These are phyloP conservation scores for Phyllosticta paracitricarpa DNA, from an alignment of 2,329 filamentous ascomycete species.

Conservation along the genomic window DNA sequence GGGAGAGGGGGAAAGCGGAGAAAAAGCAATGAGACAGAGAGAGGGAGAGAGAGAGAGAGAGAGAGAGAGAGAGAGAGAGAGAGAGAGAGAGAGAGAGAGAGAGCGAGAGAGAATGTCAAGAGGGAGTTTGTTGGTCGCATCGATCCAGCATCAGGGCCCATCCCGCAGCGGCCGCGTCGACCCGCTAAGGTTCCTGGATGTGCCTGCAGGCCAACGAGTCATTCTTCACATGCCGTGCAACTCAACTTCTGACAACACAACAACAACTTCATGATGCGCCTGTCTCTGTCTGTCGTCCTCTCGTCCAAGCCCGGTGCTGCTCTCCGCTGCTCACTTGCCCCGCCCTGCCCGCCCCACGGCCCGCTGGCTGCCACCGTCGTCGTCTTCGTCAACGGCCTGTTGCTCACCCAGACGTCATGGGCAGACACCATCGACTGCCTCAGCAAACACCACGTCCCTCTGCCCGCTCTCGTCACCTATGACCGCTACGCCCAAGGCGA, in stretches of 20 bases:
- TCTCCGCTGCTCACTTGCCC: constrained; percentile 4
- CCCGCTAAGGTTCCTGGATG: not conserved
- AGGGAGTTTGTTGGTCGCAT: not conserved
- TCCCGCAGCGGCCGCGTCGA: not conserved
- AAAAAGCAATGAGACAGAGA: not conserved
- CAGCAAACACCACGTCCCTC: constrained; percentile 19
- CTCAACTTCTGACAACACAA: not conserved
- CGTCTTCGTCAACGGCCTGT: constrained; percentile 37
- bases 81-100: not conserved
- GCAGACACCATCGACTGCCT: constrained; percentile 23
- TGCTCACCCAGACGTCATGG: constrained; percentile 32
- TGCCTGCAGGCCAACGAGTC: not conserved
- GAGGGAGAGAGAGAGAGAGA: not conserved
- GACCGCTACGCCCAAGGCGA: constrained; percentile 50
- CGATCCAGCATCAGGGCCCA: not conserved
- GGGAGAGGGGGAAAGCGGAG: not conserved
- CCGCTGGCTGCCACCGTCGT: constrained; percentile 28
- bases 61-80: not conserved
- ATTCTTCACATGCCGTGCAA: not conserved
- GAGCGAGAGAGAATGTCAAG: not conserved
- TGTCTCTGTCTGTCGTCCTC: constrained; percentile 18
- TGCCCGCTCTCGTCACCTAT: constrained; percentile 42
- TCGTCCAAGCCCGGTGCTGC: constrained; percentile 17
- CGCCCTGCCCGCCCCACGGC: constrained; percentile 1
- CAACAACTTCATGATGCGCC: constrained; percentile 17